phyloP scores from a whole-genome alignment of 805 yeast species.

The Monosporozyma yasuniensis region DNA sequence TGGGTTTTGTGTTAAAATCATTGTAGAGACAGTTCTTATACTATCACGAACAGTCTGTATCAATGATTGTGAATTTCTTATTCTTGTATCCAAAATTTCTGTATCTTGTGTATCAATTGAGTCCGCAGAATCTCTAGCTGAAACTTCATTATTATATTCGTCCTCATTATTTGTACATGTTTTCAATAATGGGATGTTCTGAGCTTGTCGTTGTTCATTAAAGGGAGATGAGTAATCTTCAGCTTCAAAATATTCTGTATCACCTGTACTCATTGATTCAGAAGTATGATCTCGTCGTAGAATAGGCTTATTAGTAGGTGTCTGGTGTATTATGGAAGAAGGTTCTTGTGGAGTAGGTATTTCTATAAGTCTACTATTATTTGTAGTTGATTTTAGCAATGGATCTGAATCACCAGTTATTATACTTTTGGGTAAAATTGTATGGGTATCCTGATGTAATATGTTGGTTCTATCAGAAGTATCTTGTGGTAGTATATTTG shows the following conservation, averaged over 20 bases:
- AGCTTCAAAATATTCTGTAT: slow-evolving; percentile 4
- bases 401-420: background rate
- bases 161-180: background rate
- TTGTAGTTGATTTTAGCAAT: background rate
- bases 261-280: background rate
- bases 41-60: slow-evolving; percentile 1
- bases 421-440: background rate
- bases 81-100: slow-evolving; percentile 3
- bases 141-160: background rate
- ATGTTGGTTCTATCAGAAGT: background rate
- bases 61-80: slow-evolving; percentile 1
- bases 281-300: slow-evolving; percentile 1
- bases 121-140: slow-evolving; percentile 1
- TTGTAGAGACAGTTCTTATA: slow-evolving; percentile 2
- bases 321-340: background rate
- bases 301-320: background rate
- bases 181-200: background rate
- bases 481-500: too few species aligned
- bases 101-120: slow-evolving; percentile 6
- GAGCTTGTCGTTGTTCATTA: background rate
- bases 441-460: background rate
- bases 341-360: background rate
- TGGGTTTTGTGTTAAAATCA: background rate
- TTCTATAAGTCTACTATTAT: background rate
- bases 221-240: background rate